Evolutionary conservation across 1,284 basidiomycete species (phyloP), one percentile per base, ranked within the genome.

Genomic region (Rhodotorula sp.): DNA sequence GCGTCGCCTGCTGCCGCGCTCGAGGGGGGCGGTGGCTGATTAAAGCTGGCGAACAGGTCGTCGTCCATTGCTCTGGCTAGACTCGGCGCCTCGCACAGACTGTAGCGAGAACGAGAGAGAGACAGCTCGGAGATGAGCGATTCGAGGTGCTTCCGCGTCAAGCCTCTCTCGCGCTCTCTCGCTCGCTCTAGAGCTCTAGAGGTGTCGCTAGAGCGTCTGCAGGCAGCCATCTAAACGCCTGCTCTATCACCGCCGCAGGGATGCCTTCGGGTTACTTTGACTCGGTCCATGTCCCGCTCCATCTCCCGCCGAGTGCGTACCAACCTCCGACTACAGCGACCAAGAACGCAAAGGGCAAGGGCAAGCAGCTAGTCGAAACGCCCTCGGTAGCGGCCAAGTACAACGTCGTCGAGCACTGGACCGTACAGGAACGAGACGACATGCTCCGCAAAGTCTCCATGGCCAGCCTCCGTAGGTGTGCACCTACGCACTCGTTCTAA

Each of bases 231-330:
- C 34, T 34, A 29, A 29, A 29, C 29, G 29, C 29, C 34, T 34
- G 34, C 34, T 34, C 34, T 34, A 6, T 34, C 34, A 6, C 34
- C 34, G 34, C 34, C 34, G 34, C 39, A 7, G 56, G 18, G 4
- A 69, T 69, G 62, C 46, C 47, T 5, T 54, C 70, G 68, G 75
- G 75, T 52, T 76, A 69, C 65, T 68, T 69, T 52, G 75, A 76
- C 62, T 67, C 73, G 29, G 58, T 76, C 26, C 34, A 51, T 3
- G 69, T 76, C 6, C 75, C 75, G 20, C 49, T 76, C 20, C 75
- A 74, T 58, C 73, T 74, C 29, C 54, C 74, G 4, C 20, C 67
- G 0, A 51, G 67, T 34, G 65, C 65, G 48, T 65, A 57, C 66
- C 31, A 57, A 5, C 64, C 66, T 34, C 52, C 46, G 20, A 12